Evolutionary conservation across 192 early-diverging fungal genomes (phyloP).

Genomic region (Pilobolus umbonatus): DNA sequence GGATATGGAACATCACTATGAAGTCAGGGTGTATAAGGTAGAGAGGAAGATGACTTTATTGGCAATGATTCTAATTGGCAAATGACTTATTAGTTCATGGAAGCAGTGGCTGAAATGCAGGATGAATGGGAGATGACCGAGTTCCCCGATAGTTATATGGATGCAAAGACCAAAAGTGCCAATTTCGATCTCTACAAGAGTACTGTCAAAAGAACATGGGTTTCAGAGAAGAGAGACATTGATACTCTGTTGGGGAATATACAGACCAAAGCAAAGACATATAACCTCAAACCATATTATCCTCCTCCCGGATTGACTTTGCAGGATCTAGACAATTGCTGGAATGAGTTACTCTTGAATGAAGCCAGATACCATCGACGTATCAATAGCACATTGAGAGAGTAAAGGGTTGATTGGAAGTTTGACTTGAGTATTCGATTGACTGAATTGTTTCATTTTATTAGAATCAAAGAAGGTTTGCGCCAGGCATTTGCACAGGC

Average conservation of each 20-base stretch:
- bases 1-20: constrained; percentile 95
- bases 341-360: constrained; percentile 64
- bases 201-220: constrained; percentile 77
- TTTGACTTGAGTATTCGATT: no score
- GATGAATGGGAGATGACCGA: constrained; percentile 58
- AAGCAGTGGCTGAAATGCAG: constrained; percentile 58
- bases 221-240: constrained; percentile 85
- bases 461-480: constrained; percentile 76
- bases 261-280: constrained; percentile 94
- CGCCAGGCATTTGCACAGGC: constrained; percentile 75
- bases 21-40: constrained; percentile 67
- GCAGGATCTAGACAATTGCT: constrained; percentile 74
- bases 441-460: neutral
- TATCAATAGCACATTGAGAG: constrained; percentile 82
- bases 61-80: constrained; percentile 6
- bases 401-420: no score
- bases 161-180: constrained; percentile 65
- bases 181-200: constrained; percentile 86
- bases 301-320: constrained; percentile 70
- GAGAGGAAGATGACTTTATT: no score
- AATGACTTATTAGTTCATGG: constrained; percentile 52
- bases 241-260: constrained; percentile 93
- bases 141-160: constrained; percentile 66
- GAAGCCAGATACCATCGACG: constrained; percentile 77
- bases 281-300: constrained; percentile 80